Evolutionary conservation across 2,329 filamentous ascomycete genomes (phyloP).

Genomic region (Paecilomyces fulvus): DNA sequence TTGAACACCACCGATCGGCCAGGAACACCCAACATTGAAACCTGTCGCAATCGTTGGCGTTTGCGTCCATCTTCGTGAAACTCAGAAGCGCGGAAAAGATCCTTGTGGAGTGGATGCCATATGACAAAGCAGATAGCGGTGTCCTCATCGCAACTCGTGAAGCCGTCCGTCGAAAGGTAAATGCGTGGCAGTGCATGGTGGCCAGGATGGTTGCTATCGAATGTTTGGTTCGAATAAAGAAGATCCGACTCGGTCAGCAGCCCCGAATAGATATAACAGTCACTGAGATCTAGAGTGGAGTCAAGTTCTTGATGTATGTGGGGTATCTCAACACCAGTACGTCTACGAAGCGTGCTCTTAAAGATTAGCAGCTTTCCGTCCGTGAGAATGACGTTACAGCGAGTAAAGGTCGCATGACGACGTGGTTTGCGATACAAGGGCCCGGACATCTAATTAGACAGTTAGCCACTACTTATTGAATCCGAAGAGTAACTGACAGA

Average conservation of each 20-base stretch:
- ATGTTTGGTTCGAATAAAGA: slow-evolving; percentile 56
- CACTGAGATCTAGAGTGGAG: slow-evolving; percentile 49
- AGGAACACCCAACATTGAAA: slow-evolving; percentile 52
- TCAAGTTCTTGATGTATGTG: slow-evolving; percentile 57
- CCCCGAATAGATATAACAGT: slow-evolving; percentile 60
- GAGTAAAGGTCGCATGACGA: slow-evolving; percentile 52
- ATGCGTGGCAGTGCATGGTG: slow-evolving; percentile 51
- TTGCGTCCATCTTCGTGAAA: slow-evolving; percentile 30
- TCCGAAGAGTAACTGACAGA: background rate
- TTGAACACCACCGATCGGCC: slow-evolving; percentile 59
- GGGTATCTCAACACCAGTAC: slow-evolving; percentile 47
- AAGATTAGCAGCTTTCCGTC: slow-evolving; percentile 56
- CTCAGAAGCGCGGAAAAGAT: slow-evolving; percentile 44
- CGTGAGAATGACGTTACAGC: slow-evolving; percentile 52
- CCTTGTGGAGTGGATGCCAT: slow-evolving; percentile 53
- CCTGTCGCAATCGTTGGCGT: slow-evolving; percentile 45
- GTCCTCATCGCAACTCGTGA: slow-evolving; percentile 56
- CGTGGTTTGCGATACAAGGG: slow-evolving; percentile 56
- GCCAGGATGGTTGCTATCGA: slow-evolving; percentile 54
- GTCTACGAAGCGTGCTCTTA: slow-evolving; percentile 48
- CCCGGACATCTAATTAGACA: slow-evolving; percentile 44
- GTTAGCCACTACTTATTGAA: slow-evolving; percentile 1
- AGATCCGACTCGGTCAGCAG: slow-evolving; percentile 55
- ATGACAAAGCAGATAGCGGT: slow-evolving; percentile 60
- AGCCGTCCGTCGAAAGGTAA: slow-evolving; percentile 50